A percentile compares a stretch with the other conserved stretches of the same genome.
Evolutionary conservation across 2,329 filamentous ascomycete species (phyloP).

Genomic region (Aspergillus quadrilineatus): DNA sequence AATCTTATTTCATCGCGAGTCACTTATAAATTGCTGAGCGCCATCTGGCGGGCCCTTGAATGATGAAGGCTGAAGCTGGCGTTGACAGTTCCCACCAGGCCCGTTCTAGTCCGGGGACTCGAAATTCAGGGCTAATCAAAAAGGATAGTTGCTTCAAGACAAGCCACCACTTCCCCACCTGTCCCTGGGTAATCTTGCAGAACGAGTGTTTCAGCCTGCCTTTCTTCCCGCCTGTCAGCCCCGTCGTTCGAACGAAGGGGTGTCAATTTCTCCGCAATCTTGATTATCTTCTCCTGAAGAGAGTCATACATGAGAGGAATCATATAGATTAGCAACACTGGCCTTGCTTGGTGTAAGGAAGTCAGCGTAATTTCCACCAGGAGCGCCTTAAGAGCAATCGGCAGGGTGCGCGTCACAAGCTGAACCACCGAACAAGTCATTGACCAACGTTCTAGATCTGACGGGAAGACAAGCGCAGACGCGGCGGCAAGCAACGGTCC

Average conservation of each 20-base stretch:
- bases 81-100: conserved; percentile 17
- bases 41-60: conserved; percentile 2
- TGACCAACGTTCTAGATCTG: conserved; percentile 4
- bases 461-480: conserved; percentile 13
- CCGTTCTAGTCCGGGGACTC: conserved; percentile 14
- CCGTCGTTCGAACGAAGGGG: conserved; percentile 24
- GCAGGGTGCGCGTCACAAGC: neutral
- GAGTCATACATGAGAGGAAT: neutral
- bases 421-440: neutral
- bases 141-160: conserved; percentile 12
- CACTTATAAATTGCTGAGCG: conserved; percentile 14
- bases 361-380: neutral
- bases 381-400: neutral
- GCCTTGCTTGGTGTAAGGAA: neutral
- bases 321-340: neutral
- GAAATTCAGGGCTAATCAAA: neutral
- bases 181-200: conserved; percentile 31
- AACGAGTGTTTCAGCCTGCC: conserved; percentile 17
- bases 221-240: conserved; percentile 23
- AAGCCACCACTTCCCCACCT: conserved; percentile 26
- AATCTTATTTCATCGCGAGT: neutral
- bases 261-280: conserved; percentile 9
- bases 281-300: neutral
- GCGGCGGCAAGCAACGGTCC: conserved; percentile 6
- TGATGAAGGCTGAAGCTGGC: conserved; percentile 4